These are phyloP conservation scores for Nothopassalora personata DNA, from an alignment of 2,329 filamentous ascomycete genomes.

Conservation along the genomic window DNA sequence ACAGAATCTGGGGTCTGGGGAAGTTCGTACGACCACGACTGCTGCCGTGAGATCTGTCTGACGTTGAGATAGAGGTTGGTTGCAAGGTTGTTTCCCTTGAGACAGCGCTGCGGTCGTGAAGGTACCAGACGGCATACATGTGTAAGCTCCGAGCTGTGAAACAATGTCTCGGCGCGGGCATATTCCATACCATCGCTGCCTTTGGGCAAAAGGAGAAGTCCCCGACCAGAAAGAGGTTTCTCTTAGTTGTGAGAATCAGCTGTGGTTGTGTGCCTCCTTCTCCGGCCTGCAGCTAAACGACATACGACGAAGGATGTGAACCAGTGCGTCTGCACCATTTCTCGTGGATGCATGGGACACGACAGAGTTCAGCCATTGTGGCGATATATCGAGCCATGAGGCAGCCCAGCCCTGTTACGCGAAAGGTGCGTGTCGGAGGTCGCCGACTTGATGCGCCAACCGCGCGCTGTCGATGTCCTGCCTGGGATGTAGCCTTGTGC, in stretches of 20 bases:
- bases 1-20: constrained; percentile 1
- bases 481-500: neutral
- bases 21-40: neutral
- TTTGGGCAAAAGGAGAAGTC: neutral
- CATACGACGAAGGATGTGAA: neutral
- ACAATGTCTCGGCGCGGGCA: neutral
- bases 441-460: neutral
- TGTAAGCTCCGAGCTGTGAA: neutral
- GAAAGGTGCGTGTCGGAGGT: neutral
- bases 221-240: neutral
- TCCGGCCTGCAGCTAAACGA: neutral
- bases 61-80: neutral
- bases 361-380: constrained; percentile 7
- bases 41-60: neutral
- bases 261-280: constrained; percentile 3
- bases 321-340: neutral
- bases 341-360: neutral
- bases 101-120: neutral
- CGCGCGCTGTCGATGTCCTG: neutral
- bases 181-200: neutral
- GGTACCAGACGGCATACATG: neutral
- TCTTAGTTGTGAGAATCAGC: constrained; percentile 11
- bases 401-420: constrained; percentile 3
- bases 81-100: neutral
- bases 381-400: constrained; percentile 9